These are phyloP conservation scores for Populus hybrid DNA, from an alignment of 441 rosid genomes.

Conservation along the genomic window DNA sequence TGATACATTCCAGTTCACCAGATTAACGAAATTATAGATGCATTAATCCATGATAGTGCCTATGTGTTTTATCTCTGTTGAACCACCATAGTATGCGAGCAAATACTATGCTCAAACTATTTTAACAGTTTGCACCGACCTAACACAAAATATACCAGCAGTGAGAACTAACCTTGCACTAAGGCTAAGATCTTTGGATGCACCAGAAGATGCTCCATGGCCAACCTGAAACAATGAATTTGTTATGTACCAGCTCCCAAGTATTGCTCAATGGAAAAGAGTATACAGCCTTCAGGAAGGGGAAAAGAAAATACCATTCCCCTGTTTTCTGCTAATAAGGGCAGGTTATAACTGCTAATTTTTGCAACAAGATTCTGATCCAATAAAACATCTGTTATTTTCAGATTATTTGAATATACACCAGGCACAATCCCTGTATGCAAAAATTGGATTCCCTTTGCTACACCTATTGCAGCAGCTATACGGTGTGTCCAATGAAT, in stretches of 20 bases:
- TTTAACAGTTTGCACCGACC: not conserved
- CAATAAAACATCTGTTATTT: conserved; percentile 74
- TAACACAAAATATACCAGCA: not conserved
- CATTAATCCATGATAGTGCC: not conserved
- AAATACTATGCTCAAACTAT: not conserved
- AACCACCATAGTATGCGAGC: not conserved
- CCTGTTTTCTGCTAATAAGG: conserved; percentile 58
- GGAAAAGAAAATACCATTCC: conserved; percentile 47
- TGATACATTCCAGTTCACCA: not conserved
- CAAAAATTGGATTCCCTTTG: conserved; percentile 88
- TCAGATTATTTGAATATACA: conserved; percentile 70
- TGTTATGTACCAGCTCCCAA: conserved; percentile 4
- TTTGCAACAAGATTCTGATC: conserved; percentile 79
- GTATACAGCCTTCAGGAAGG: not conserved
- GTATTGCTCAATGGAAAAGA: not conserved
- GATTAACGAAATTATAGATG: not conserved
- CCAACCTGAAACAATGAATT: conserved; percentile 42
- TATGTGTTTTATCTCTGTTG: not conserved
- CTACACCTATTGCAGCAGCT: conserved; percentile 75
- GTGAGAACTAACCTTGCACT: conserved; percentile 40
- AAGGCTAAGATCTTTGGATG: conserved; percentile 36
- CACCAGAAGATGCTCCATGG: conserved; percentile 38
- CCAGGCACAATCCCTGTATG: conserved; percentile 95
- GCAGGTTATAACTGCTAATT: conserved; percentile 87
- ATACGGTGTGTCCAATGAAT: conserved; percentile 83